Percentiles rank a stretch among this genome's conserved stretches.
phyloP scores from a whole-genome alignment of 345 rosid genomes.

The Gossypium stocksii region DNA sequence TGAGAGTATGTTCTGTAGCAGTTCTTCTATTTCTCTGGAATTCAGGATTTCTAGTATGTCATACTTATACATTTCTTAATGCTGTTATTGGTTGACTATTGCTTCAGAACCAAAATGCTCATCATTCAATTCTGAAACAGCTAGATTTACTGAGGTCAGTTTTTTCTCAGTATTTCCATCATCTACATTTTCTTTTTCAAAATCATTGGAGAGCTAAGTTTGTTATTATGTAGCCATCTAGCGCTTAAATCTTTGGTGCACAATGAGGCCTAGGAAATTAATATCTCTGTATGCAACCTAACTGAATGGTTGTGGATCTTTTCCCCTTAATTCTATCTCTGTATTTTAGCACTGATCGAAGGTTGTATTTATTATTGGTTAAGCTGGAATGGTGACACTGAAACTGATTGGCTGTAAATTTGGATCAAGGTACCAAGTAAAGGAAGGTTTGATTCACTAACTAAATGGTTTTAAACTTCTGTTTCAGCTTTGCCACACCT shows the following conservation, averaged over 20 bases:
- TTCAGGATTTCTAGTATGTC: conserved; percentile 1
- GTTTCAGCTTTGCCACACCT: conserved; percentile 62
- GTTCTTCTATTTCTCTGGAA: conserved; percentile 22
- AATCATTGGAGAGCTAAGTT: neutral
- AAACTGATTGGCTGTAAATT: neutral
- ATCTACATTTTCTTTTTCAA: neutral
- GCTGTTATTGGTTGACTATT: conserved; percentile 19
- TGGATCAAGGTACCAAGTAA: neutral
- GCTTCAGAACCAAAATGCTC: conserved; percentile 88
- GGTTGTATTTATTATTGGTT: conserved; percentile 3
- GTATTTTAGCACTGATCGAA: neutral
- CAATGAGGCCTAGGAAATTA: conserved; percentile 5
- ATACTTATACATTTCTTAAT: conserved; percentile 6
- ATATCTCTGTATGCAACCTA: neutral
- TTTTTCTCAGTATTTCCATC: neutral
- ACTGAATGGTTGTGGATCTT: conserved; percentile 1
- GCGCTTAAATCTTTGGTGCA: neutral
- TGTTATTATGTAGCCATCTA: neutral
- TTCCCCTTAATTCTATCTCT: neutral
- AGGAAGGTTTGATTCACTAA: conserved; percentile 13
- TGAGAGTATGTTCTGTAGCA: conserved; percentile 52
- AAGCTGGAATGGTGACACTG: neutral
- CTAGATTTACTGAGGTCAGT: conserved; percentile 66
- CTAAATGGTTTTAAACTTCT: conserved; percentile 15
- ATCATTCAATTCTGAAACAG: conserved; percentile 72